Percentiles rank a stretch among this genome's conserved stretches.
Evolutionary conservation across 2,329 filamentous ascomycete species (phyloP).

Genomic region (Nectriaceae sp.): DNA sequence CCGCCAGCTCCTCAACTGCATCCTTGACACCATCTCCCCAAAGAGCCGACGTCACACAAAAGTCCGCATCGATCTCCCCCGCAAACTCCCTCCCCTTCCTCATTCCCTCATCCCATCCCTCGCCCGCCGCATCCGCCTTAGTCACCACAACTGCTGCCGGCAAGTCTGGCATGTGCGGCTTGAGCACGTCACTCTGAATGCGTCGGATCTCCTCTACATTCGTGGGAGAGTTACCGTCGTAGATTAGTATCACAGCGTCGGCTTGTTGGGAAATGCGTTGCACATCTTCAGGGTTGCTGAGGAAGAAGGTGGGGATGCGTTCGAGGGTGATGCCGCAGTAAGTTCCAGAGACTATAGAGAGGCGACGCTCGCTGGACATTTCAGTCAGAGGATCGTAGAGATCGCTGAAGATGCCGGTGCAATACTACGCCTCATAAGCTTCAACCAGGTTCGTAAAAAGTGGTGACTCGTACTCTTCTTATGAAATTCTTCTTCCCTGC

Average conservation of each 20-base stretch:
- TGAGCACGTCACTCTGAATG: not conserved
- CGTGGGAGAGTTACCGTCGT: constrained; percentile 11
- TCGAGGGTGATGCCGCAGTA: not conserved
- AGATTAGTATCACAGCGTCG: constrained; percentile 19
- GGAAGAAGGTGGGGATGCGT: constrained; percentile 1
- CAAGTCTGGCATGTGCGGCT: not conserved
- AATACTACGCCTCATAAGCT: constrained; percentile 12
- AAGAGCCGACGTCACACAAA: constrained; percentile 18
- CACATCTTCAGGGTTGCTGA: constrained; percentile 8
- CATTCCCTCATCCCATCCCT: constrained; percentile 16
- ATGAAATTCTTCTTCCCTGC: constrained; percentile 23
- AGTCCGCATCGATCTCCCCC: constrained; percentile 12
- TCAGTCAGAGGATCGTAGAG: constrained; percentile 18
- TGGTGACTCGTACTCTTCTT: constrained; percentile 17
- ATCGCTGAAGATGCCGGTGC: constrained; percentile 17
- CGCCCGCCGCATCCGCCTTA: constrained; percentile 18
- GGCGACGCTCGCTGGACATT: constrained; percentile 14
- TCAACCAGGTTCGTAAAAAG: not conserved
- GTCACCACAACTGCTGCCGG: constrained; percentile 16
- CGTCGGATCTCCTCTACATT: constrained; percentile 15
- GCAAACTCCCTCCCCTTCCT: constrained; percentile 16
- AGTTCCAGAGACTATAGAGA: constrained; percentile 9
- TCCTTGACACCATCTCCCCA: constrained; percentile 22
- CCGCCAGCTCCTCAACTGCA: constrained; percentile 20
- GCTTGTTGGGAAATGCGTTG: constrained; percentile 11